phyloP scores from a whole-genome alignment of 208 protist genomes.

The Trypanosoma conorhini region DNA sequence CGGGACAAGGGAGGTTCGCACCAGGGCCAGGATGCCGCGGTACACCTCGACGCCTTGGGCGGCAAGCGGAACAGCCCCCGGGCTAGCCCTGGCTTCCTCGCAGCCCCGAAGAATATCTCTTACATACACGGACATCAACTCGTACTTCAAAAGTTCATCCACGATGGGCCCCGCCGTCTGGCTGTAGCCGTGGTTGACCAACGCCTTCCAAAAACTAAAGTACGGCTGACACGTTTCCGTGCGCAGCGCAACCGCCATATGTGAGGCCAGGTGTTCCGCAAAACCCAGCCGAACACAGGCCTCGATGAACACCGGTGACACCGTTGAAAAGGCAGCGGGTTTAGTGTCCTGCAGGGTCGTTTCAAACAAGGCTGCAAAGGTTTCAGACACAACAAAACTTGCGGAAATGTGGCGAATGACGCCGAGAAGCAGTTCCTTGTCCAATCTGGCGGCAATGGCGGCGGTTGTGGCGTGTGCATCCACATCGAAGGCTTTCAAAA shows the following conservation, averaged over 20 bases:
- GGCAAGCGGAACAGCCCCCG: constrained; percentile 26
- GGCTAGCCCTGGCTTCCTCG: constrained; percentile 32
- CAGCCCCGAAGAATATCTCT: constrained; percentile 33
- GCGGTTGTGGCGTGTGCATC: constrained; percentile 49
- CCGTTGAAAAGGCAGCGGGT: constrained; percentile 47
- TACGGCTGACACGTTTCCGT: constrained; percentile 47
- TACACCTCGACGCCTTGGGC: constrained; percentile 55
- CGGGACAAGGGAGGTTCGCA: constrained; percentile 57
- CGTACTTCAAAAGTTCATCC: constrained; percentile 53
- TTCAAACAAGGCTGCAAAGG: constrained; percentile 67
- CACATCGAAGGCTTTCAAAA: constrained; percentile 63
- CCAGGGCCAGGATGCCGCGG: constrained; percentile 39
- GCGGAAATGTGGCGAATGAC: constrained; percentile 38
- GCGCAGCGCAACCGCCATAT: constrained; percentile 35
- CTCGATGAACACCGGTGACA: constrained; percentile 46
- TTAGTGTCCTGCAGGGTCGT: constrained; percentile 38
- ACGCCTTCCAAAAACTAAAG: constrained; percentile 70
- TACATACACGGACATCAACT: constrained; percentile 35
- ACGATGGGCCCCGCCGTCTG: constrained; percentile 68
- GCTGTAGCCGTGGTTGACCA: constrained; percentile 70
- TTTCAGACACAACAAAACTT: constrained; percentile 56
- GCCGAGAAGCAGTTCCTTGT: constrained; percentile 38
- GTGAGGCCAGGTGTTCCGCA: constrained; percentile 31
- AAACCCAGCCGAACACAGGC: constrained; percentile 52
- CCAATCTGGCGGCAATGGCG: constrained; percentile 43